Evolutionary conservation across 2,329 filamentous ascomycete genomes (phyloP).

Genomic region (Colletotrichum lindemuthianum): DNA sequence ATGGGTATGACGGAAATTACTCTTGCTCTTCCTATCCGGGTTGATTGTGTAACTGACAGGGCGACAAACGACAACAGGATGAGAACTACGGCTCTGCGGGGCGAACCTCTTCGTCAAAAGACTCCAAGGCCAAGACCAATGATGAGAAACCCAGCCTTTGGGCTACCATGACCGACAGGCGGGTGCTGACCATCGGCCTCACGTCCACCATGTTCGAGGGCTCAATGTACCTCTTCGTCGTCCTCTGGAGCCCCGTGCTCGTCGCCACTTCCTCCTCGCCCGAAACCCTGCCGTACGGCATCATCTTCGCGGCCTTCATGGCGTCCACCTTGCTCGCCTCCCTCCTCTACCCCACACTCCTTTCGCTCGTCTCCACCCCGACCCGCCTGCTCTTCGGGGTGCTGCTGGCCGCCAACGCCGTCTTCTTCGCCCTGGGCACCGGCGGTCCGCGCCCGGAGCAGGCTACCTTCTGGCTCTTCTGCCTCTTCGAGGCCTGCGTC

Average conservation of each 20-base stretch:
- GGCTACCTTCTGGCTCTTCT: constrained; percentile 63
- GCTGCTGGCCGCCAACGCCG: constrained; percentile 48
- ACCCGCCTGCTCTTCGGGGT: constrained; percentile 47
- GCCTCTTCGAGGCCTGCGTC: constrained; percentile 64
- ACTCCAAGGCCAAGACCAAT: constrained; percentile 28
- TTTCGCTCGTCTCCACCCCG: constrained; percentile 28
- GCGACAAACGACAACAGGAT: constrained; percentile 43
- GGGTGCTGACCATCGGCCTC: constrained; percentile 60
- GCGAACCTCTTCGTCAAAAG: constrained; percentile 19
- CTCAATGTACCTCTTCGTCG: constrained; percentile 69
- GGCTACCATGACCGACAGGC: constrained; percentile 50
- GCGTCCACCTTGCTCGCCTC: constrained; percentile 68
- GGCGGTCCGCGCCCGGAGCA: constrained; percentile 47
- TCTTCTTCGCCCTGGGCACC: constrained; percentile 48
- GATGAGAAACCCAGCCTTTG: constrained; percentile 35
- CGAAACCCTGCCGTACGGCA: constrained; percentile 53
- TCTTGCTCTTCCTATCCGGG: too few relatives aligned
- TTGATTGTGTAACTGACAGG: too few relatives aligned
- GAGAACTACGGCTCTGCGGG: constrained; percentile 59
- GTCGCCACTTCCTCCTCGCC: constrained; percentile 45
- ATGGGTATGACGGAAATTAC: constrained; percentile 52
- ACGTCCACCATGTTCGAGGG: constrained; percentile 67
- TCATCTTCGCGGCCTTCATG: constrained; percentile 69
- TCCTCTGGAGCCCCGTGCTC: constrained; percentile 67
- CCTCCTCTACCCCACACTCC: constrained; percentile 53